Conservation (phyloP, 2,329 filamentous ascomycete species). For the Lasiodiplodia citricola region DNA sequence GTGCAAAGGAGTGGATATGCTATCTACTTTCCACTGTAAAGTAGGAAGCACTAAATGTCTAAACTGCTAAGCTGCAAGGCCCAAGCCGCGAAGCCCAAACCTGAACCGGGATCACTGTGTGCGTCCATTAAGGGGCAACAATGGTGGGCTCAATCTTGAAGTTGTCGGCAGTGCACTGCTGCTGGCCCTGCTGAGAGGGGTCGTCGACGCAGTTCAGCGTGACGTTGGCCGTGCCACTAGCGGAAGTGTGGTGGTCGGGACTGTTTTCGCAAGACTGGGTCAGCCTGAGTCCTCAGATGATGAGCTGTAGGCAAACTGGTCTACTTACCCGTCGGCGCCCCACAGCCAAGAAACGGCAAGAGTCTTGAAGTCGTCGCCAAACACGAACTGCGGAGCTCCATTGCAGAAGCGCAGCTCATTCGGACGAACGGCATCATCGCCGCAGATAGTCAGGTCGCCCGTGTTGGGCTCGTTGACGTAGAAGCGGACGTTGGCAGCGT, state of each 20-base stretch:
- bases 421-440: neutral
- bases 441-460: neutral
- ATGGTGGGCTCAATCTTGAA: neutral
- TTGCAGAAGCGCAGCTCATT: slow-evolving; percentile 12
- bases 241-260: neutral
- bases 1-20: no score
- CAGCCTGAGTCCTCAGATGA: neutral
- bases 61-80: no score
- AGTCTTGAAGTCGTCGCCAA: neutral
- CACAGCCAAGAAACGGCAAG: neutral
- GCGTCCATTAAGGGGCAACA: no score
- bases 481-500: neutral
- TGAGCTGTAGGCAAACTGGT: neutral
- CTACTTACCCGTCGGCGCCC: neutral
- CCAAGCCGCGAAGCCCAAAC: no score
- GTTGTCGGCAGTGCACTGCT: neutral
- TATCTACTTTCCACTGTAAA: no score
- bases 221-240: neutral
- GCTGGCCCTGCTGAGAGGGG: neutral
- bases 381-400: neutral
- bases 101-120: no score
- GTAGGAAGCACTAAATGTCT: no score
- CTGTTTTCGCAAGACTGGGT: neutral
- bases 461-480: neutral
- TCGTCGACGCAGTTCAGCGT: neutral